Evolutionary conservation across 75 land plant species (phyloP), one percentile per base, ranked within the genome.

Genomic region (Sequoiadendron giganteum): DNA sequence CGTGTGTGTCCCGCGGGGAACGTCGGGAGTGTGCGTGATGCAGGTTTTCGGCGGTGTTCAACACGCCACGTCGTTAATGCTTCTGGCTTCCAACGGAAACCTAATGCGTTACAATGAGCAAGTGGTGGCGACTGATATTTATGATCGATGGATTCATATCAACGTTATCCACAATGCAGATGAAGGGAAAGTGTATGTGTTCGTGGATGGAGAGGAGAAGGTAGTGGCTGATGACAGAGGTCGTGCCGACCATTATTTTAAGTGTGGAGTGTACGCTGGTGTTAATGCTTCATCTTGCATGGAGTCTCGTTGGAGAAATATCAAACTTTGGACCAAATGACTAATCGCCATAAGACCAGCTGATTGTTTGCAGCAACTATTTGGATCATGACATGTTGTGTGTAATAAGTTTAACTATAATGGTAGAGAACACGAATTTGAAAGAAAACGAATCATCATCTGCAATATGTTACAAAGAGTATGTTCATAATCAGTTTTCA

Each of bases 121-220:
- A 30, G 25, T 89, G 90, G 87, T 89, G 68, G 90, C 84, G 1
- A 40, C 88, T 7, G 86, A 61, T 1, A 55, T 91, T 1, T 87
- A 89, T 40, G 87, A 89, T 34, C 84, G 78, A 15, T 91, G 92
- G 92, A 83, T 89, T 32, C 73, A 87, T n/a, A 18, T 91, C 0
- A 91, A 91, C 80, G 58, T 91, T n/a, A 91, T 91, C 45, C 92
- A 89, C 58, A 73, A 91, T 79, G 90, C 90, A 11, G 89, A 91
- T 79, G 49, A 38, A 21, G 87, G 87, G 68, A 78, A 36, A 3
- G 45, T 93, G 0, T 39, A 82, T 81, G 58, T 91, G 21, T 93
- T 70, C 86, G 78, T 93, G 7, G 85, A 90, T 32, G 89, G 89
- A n/a, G 18, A 10, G 19, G 73, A 86, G 34, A 89, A 72, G 43